phyloP scores from a whole-genome alignment of 2,329 filamentous ascomycete genomes.

The Nemania diffusa region DNA sequence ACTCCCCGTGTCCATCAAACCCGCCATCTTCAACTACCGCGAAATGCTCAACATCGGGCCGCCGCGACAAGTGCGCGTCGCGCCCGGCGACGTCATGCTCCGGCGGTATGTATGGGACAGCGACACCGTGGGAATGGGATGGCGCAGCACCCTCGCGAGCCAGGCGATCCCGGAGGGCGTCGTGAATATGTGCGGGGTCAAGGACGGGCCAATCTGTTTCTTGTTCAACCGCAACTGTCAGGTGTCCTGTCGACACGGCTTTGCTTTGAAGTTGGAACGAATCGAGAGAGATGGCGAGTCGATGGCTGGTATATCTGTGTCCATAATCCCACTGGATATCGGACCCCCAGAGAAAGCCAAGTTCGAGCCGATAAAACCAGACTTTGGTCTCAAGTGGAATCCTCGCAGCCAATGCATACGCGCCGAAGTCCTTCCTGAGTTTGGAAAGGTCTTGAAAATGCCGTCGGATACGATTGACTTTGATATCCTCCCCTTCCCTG shows the following conservation, averaged over 20 bases:
- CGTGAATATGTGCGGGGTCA: conserved; percentile 4
- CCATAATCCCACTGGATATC: conserved; percentile 11
- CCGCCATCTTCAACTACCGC: conserved; percentile 3
- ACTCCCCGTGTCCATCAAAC: neutral
- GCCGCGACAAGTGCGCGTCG: conserved; percentile 2
- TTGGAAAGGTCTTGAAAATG: neutral
- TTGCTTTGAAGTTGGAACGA: conserved; percentile 11
- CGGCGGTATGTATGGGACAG: conserved; percentile 20
- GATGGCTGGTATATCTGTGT: conserved; percentile 1
- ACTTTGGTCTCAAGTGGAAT: conserved; percentile 16
- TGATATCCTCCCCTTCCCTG: conserved; percentile 15
- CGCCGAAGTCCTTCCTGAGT: neutral
- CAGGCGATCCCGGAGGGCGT: conserved; percentile 10
- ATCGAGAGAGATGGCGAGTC: neutral
- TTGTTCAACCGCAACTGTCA: conserved; percentile 5
- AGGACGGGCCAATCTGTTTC: conserved; percentile 12
- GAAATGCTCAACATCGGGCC: conserved; percentile 21
- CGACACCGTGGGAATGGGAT: neutral
- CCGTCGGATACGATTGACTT: conserved; percentile 5
- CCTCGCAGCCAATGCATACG: neutral
- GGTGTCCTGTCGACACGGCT: conserved; percentile 8
- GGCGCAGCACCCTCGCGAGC: neutral
- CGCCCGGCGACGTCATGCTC: conserved; percentile 15
- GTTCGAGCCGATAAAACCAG: conserved; percentile 1
- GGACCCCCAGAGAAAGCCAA: neutral